Evolutionary conservation across 352 stramenopile species (phyloP).

Genomic region (Globisporangium megalacanthum): DNA sequence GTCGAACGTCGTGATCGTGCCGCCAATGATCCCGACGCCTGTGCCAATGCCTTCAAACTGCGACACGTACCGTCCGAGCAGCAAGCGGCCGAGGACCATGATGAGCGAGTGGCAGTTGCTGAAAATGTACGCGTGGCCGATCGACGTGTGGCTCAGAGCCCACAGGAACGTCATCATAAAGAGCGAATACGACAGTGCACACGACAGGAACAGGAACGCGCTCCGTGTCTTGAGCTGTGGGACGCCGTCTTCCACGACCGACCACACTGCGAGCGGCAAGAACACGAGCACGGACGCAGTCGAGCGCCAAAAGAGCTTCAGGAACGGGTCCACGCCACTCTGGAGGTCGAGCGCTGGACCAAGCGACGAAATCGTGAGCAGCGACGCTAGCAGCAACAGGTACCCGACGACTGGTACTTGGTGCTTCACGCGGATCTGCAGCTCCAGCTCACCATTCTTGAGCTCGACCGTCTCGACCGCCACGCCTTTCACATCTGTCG

Average conservation of each 20-base stretch:
- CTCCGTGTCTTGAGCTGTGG: conserved; percentile 25
- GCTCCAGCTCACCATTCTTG: conserved; percentile 56
- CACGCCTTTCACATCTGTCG: conserved; percentile 69
- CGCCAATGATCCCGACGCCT: conserved; percentile 63
- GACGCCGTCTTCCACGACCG: conserved; percentile 29
- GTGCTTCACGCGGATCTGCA: conserved; percentile 65
- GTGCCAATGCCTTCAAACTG: conserved; percentile 60
- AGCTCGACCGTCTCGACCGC: conserved; percentile 62
- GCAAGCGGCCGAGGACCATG: conserved; percentile 69
- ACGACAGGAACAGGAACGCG: conserved; percentile 43
- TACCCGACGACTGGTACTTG: conserved; percentile 68
- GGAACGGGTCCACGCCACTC: conserved; percentile 42
- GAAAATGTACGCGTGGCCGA: conserved; percentile 79
- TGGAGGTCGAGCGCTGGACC: conserved; percentile 72
- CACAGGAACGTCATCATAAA: conserved; percentile 69
- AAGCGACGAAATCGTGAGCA: conserved; percentile 76
- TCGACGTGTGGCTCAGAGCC: conserved; percentile 62
- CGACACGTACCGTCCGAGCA: conserved; percentile 48
- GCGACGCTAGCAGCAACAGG: conserved; percentile 48
- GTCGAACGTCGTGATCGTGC: conserved; percentile 67
- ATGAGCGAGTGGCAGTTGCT: conserved; percentile 81
- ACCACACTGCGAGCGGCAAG: conserved; percentile 34
- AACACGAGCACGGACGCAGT: conserved; percentile 57
- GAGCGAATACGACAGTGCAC: conserved; percentile 54
- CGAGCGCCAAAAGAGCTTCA: conserved; percentile 88